These are phyloP conservation scores for Candida quercuum DNA, from an alignment of 805 yeast species.

Conservation along the genomic window DNA sequence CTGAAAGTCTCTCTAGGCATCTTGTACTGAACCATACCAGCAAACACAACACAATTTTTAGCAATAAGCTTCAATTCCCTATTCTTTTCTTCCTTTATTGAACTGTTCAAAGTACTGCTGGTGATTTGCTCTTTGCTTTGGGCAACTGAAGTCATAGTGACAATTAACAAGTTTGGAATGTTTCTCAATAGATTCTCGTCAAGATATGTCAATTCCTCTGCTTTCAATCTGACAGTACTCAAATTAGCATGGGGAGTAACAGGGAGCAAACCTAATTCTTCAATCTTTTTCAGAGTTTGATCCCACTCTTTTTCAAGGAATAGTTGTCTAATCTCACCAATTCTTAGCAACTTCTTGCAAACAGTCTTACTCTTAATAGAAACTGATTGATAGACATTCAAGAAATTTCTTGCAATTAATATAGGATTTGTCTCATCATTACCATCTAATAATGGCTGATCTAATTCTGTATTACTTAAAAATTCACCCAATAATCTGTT, in stretches of 20 bases:
- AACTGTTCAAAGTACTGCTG: constrained; percentile 36
- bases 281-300: constrained; percentile 48
- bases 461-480: constrained; percentile 64
- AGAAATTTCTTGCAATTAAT: constrained; percentile 31
- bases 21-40: constrained; percentile 90
- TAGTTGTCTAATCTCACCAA: constrained; percentile 61
- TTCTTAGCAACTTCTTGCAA: constrained; percentile 54
- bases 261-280: constrained; percentile 63
- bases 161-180: constrained; percentile 72
- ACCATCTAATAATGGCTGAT: constrained; percentile 39
- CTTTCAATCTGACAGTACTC: constrained; percentile 48
- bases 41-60: constrained; percentile 86
- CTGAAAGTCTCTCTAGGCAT: constrained; percentile 85
- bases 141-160: constrained; percentile 74
- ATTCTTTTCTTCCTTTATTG: constrained; percentile 48
- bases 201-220: constrained; percentile 59
- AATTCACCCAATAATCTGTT: constrained; percentile 77
- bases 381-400: constrained; percentile 50
- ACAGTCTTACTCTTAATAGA: constrained; percentile 60
- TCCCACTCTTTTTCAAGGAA: constrained; percentile 57
- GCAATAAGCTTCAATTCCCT: constrained; percentile 57
- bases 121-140: constrained; percentile 41
- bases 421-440: constrained; percentile 39
- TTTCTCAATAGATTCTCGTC: constrained; percentile 73
- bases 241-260: constrained; percentile 30